Conservation (phyloP, 768 basidiomycete genomes). For the Kwoniella bestiolae region DNA sequence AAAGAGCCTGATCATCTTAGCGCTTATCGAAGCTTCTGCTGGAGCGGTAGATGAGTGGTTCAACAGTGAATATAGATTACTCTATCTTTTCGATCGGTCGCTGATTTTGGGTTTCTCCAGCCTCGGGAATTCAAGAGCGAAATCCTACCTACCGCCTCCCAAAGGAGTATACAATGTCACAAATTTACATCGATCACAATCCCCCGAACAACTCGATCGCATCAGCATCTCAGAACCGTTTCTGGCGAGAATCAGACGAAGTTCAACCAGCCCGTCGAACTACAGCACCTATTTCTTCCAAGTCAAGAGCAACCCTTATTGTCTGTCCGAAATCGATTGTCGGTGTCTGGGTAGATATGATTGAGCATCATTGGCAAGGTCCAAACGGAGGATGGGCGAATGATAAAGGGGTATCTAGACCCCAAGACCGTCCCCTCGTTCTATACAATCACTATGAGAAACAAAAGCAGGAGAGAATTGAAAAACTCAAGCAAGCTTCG, state of each 20-base stretch:
- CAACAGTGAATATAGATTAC: background rate
- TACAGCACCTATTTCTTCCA: background rate
- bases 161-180: background rate
- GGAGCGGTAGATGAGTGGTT: background rate
- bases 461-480: background rate
- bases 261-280: background rate
- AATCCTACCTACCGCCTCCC: conserved; percentile 7
- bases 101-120: background rate
- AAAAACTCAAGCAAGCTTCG: background rate
- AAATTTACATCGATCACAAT: conserved; percentile 4
- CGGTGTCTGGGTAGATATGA: background rate
- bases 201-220: background rate
- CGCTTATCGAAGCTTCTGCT: conserved; percentile 9
- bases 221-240: background rate
- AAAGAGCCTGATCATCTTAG: conserved; percentile 1
- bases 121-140: background rate
- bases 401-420: background rate
- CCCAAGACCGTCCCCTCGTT: background rate
- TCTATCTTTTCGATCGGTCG: background rate
- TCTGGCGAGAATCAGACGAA: background rate
- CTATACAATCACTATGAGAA: conserved; percentile 7
- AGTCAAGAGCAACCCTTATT: conserved; percentile 8
- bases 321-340: conserved; percentile 11
- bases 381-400: background rate
- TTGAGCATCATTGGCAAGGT: conserved; percentile 14